Conservation (phyloP, 768 basidiomycete genomes). For the Baorangia bicolor region DNA sequence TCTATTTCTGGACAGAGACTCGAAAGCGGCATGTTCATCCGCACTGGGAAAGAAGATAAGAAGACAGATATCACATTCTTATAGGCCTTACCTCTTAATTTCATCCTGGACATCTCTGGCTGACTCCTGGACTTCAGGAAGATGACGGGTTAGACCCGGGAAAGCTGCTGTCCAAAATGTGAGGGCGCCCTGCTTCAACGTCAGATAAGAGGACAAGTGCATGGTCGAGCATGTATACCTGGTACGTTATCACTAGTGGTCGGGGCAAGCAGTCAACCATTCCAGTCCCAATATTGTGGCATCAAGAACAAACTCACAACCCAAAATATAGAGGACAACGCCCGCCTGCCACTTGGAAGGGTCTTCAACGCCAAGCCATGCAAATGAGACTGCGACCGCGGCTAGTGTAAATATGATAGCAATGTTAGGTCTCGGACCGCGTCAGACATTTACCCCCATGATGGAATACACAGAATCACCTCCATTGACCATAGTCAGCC, state of each 20-base stretch:
- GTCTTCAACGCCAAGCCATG: conserved; percentile 72
- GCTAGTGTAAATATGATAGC: conserved; percentile 71
- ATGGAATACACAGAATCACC: conserved; percentile 35
- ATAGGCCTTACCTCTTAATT: conserved; percentile 43
- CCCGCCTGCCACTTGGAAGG: conserved; percentile 64
- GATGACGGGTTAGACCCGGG: conserved; percentile 68
- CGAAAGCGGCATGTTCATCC: conserved; percentile 51
- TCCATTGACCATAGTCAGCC: conserved; percentile 83
- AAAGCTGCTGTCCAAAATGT: conserved; percentile 88
- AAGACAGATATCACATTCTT: neutral
- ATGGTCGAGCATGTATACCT: conserved; percentile 36
- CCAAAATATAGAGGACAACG: conserved; percentile 61
- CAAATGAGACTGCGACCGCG: conserved; percentile 68
- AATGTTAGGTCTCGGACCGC: conserved; percentile 59
- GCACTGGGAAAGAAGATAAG: conserved; percentile 26
- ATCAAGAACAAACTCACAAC: conserved; percentile 41
- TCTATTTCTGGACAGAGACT: conserved; percentile 67
- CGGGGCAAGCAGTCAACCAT: neutral
- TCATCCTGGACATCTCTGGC: conserved; percentile 38
- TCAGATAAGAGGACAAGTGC: neutral
- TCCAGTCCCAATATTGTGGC: neutral
- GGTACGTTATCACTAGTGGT: conserved; percentile 64
- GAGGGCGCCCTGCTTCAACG: conserved; percentile 48
- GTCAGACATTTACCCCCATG: neutral
- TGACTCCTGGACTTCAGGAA: conserved; percentile 65